Evolutionary conservation across 768 basidiomycete species (phyloP), one percentile per base, ranked within the genome.

Genomic region (Gymnopilus dilepis): DNA sequence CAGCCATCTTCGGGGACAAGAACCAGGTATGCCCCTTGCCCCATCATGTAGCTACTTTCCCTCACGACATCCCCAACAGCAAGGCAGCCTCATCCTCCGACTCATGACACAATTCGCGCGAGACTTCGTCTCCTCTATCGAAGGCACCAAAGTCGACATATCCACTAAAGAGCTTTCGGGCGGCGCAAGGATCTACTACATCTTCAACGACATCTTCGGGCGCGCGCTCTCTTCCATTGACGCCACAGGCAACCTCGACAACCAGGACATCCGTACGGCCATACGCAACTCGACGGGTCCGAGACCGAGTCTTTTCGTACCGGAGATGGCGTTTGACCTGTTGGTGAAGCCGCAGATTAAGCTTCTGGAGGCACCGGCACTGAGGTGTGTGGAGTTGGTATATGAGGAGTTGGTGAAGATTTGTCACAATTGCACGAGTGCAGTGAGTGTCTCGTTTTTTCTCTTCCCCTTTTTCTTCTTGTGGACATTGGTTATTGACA

Each of bases 321-420:
- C 97, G 0, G 97, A 99, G 74, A 87, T 94, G 62, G 97, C 97
- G 1, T 99, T 99, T 70, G 97, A 99, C 71, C 75, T 99, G 43
- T 81, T 99, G 56, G 95, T 99, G 64, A 99, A 99, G 73, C 97
- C 97, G 0, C 97, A 99, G 76, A 98, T 99, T 74, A 96, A 97
- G 78, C 81, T 99, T 22, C 78, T 99, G 52, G 97, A 99, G 75
- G 86, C 94, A 11, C 97, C 97, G 13, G 94, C 94, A 77, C 75
- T 97, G 76, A 84, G 97, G 42, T 99, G 97, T 67, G 97, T 99
- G 19, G 97, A 99, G 74, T 78, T 99, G 68, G 97, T 99, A 7
- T 99, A 99, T 73, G 97, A 99, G 74, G 97, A 99, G 75, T 80
- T 99, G 56, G 98, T 99, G 65, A 99, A 99, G 82, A 96, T 99